A percentile compares a stretch with the other conserved stretches of the same genome.
These are phyloP conservation scores for Dioszegia crocea DNA, from an alignment of 768 basidiomycete genomes.

Conservation along the genomic window DNA sequence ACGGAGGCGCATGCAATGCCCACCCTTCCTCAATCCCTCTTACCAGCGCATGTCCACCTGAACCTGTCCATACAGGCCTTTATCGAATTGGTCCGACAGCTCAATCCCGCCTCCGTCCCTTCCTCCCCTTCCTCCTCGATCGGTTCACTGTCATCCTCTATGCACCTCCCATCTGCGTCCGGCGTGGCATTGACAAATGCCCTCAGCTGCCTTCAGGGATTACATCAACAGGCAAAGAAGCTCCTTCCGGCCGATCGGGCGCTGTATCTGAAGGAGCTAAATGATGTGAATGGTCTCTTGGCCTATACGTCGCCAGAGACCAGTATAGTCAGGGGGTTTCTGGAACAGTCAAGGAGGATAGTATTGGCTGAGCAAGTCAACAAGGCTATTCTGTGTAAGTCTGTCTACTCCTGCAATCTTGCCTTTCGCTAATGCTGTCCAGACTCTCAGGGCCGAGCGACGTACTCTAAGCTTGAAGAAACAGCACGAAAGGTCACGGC, in stretches of 20 bases:
- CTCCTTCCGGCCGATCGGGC: slow-evolving; percentile 61
- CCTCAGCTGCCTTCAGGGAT: slow-evolving; percentile 55
- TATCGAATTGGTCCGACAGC: slow-evolving; percentile 66
- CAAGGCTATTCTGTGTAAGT: slow-evolving; percentile 75
- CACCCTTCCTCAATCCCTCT: slow-evolving; percentile 49
- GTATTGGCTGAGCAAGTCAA: slow-evolving; percentile 84
- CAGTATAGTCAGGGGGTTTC: slow-evolving; percentile 69
- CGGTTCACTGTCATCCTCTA: slow-evolving; percentile 18
- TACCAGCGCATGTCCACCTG: slow-evolving; percentile 67
- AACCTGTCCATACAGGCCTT: slow-evolving; percentile 85
- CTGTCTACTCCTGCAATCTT: neutral
- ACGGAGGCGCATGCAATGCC: slow-evolving; percentile 17
- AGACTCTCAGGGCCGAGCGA: slow-evolving; percentile 19
- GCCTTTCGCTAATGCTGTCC: neutral
- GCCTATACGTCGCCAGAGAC: slow-evolving; percentile 78
- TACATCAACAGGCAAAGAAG: slow-evolving; percentile 61
- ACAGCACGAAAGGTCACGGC: slow-evolving; percentile 22
- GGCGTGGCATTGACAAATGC: slow-evolving; percentile 33
- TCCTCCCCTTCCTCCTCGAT: slow-evolving; percentile 69
- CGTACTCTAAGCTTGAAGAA: slow-evolving; percentile 20
- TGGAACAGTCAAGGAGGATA: slow-evolving; percentile 71
- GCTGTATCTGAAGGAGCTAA: slow-evolving; percentile 66
- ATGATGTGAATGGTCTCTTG: slow-evolving; percentile 69
- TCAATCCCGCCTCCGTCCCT: slow-evolving; percentile 59
- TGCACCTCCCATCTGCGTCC: slow-evolving; percentile 5